phyloP scores from a whole-genome alignment of 352 stramenopile genomes.

The Thraustochytrium sp. region DNA sequence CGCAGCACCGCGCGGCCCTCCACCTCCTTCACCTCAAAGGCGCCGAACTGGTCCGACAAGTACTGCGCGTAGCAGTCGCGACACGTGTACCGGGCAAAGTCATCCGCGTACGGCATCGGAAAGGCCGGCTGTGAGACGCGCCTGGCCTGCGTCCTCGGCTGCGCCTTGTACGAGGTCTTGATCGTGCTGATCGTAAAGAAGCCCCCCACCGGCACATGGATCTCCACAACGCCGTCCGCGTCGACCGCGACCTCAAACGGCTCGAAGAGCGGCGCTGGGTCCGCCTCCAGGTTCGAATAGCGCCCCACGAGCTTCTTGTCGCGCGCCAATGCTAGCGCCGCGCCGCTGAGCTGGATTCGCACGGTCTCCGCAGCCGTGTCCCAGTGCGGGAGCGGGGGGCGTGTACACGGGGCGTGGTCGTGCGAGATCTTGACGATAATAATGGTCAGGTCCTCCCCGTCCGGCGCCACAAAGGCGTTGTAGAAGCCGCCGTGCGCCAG shows the following conservation, averaged over 20 bases:
- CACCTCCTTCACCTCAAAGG: not conserved
- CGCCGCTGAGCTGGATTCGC: not conserved
- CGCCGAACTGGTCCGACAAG: constrained; percentile 26
- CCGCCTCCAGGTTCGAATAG: constrained; percentile 7
- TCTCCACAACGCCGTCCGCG: not conserved
- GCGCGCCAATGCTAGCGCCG: not conserved
- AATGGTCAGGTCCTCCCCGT: not conserved
- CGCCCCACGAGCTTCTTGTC: not conserved
- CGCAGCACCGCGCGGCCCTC: not conserved
- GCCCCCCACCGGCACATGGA: not conserved
- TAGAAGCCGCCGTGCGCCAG: constrained; percentile 19
- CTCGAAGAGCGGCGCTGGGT: not conserved
- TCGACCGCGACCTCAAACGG: not conserved
- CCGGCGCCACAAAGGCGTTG: not conserved
- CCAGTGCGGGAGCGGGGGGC: not conserved
- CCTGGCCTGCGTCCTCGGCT: not conserved
- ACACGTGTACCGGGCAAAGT: constrained; percentile 12
- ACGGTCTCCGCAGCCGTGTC: not conserved
- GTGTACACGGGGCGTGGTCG: constrained; percentile 20
- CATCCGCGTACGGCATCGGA: constrained; percentile 30
- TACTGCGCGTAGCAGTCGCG: not conserved
- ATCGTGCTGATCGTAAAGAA: not conserved
- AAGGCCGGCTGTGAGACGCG: not conserved
- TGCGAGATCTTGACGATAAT: constrained; percentile 39
- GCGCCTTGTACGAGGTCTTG: not conserved